Conservation (phyloP, 1,284 basidiomycete genomes). For the Xerocomus minutiporus region DNA sequence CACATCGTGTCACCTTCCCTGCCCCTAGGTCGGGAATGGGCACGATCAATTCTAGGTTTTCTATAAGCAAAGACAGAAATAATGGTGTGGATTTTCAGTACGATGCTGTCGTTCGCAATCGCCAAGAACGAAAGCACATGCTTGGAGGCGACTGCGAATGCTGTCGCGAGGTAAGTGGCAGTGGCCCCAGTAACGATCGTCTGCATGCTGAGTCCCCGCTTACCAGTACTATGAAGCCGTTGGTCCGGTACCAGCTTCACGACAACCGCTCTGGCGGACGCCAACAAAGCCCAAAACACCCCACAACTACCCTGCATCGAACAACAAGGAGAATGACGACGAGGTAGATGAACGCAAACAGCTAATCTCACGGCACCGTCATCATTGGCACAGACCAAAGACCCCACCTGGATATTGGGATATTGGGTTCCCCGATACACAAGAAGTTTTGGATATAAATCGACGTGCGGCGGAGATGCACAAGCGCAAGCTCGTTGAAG, state of each 20-base stretch:
- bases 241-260: constrained; percentile 64
- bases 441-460: constrained; percentile 74
- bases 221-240: constrained; percentile 76
- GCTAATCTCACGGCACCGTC: constrained; percentile 74
- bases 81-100: constrained; percentile 63
- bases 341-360: constrained; percentile 60
- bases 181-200: neutral
- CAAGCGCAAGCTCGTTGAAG: constrained; percentile 50
- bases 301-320: constrained; percentile 1
- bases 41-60: constrained; percentile 61
- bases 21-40: constrained; percentile 29
- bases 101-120: constrained; percentile 73
- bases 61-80: constrained; percentile 66
- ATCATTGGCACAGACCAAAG: constrained; percentile 62
- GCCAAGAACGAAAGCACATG: constrained; percentile 61
- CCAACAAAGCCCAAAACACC: constrained; percentile 38
- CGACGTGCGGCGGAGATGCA: constrained; percentile 67
- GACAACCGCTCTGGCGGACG: constrained; percentile 67
- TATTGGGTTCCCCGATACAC: constrained; percentile 85
- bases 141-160: constrained; percentile 80
- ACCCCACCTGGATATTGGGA: constrained; percentile 88
- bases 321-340: constrained; percentile 26
- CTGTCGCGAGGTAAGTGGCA: constrained; percentile 68
- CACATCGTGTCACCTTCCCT: neutral
- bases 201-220: neutral